These are phyloP conservation scores for Protomyces macrosporus DNA, from an alignment of 1,139 yeast species.

Conservation along the genomic window DNA sequence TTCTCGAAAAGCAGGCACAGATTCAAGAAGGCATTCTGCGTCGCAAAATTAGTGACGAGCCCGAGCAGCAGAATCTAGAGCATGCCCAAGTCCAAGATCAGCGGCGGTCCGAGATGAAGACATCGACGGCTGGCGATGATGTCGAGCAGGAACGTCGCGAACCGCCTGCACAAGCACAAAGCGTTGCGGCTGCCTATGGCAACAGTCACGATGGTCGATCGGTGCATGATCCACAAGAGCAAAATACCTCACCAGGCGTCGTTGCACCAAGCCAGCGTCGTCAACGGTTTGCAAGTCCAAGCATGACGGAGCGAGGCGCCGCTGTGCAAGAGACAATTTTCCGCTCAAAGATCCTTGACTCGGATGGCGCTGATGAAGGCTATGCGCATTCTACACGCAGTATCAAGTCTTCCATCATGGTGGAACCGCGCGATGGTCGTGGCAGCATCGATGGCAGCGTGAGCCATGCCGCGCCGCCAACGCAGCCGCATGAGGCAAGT, in stretches of 20 bases:
- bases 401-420: constrained; percentile 19
- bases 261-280: background rate
- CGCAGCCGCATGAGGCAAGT: background rate
- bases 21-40: constrained; percentile 18
- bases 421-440: constrained; percentile 15
- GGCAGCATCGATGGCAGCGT: constrained; percentile 16
- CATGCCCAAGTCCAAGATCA: background rate
- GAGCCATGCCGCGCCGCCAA: background rate
- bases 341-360: constrained; percentile 14
- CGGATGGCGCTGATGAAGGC: background rate
- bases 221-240: background rate
- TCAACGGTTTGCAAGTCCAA: background rate
- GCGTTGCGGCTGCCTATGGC: constrained; percentile 12
- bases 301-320: constrained; percentile 22
- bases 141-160: background rate
- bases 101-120: background rate
- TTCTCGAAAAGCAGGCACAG: constrained; percentile 15
- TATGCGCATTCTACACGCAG: background rate
- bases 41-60: constrained; percentile 23
- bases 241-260: background rate
- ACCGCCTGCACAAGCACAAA: background rate
- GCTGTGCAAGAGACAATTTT: constrained; percentile 22
- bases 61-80: background rate
- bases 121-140: background rate
- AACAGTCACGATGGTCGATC: constrained; percentile 3